Percentiles rank a stretch among this genome's conserved stretches.
Conservation (phyloP, 352 stramenopile species). For the Globisporangium nagaii region DNA sequence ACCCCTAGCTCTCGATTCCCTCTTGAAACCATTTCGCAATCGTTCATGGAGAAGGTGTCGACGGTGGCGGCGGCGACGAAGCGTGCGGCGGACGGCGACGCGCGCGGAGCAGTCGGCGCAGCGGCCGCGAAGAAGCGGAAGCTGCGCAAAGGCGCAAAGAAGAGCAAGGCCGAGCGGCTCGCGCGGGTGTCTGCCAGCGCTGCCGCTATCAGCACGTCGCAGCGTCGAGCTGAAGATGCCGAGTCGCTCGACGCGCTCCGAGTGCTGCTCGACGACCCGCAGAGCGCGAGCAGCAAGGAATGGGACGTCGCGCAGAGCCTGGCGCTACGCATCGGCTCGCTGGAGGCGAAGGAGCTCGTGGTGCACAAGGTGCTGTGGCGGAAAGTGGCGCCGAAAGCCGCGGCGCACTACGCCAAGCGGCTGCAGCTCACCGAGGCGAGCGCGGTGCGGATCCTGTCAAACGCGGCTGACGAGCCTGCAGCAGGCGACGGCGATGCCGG, state of each 20-base stretch:
- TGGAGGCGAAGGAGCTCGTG: slow-evolving; percentile 30
- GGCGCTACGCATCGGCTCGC: slow-evolving; percentile 30
- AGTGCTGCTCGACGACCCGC: neutral
- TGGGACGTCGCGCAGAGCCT: slow-evolving; percentile 64
- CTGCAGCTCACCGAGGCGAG: slow-evolving; percentile 27
- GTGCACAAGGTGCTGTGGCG: slow-evolving; percentile 33
- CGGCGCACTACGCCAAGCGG: slow-evolving; percentile 64
- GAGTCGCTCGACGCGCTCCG: slow-evolving; percentile 5
- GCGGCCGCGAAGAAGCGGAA: slow-evolving; percentile 11
- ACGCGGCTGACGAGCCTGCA: no score
- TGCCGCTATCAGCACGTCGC: neutral
- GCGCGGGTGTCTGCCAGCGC: slow-evolving; percentile 3
- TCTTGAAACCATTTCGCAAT: no score
- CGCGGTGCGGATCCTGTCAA: slow-evolving; percentile 17
- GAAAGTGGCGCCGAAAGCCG: slow-evolving; percentile 34
- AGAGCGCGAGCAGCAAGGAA: slow-evolving; percentile 12
- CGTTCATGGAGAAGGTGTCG: no score
- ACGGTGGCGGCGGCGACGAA: neutral
- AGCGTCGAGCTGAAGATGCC: neutral
- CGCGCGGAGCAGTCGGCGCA: neutral
- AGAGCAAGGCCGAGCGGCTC: slow-evolving; percentile 27
- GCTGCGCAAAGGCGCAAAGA: slow-evolving; percentile 25
- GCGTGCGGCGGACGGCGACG: neutral
- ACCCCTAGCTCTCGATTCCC: no score
- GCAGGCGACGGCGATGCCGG: neutral